These are phyloP conservation scores for Trichophyton schoenleinii DNA, from an alignment of 2,329 filamentous ascomycete genomes.

Conservation along the genomic window DNA sequence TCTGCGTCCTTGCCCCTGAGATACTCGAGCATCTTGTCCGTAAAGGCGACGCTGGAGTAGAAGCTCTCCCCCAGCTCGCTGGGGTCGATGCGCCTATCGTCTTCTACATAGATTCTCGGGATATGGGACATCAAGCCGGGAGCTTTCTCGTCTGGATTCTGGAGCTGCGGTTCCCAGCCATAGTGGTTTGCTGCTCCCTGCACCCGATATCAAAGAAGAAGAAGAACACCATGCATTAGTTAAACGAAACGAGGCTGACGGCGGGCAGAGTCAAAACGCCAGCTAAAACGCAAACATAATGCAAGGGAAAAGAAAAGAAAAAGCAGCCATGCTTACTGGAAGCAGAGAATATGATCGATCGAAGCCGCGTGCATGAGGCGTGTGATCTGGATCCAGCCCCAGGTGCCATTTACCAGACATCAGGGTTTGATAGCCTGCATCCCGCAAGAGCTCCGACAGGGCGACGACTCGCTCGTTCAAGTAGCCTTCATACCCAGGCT, in stretches of 20 bases:
- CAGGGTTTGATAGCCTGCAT: conserved; percentile 47
- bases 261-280: neutral
- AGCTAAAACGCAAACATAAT: neutral
- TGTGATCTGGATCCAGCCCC: conserved; percentile 45
- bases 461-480: conserved; percentile 48
- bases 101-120: conserved; percentile 35
- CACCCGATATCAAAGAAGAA: neutral
- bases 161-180: conserved; percentile 38
- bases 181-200: conserved; percentile 37
- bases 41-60: conserved; percentile 44
- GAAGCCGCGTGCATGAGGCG: conserved; percentile 46
- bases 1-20: conserved; percentile 38
- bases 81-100: conserved; percentile 28
- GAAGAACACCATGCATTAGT: too few species aligned
- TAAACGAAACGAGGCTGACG: too few species aligned
- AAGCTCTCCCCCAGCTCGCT: conserved; percentile 39
- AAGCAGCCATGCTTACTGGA: conserved; percentile 39
- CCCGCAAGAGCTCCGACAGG: conserved; percentile 46
- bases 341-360: conserved; percentile 48
- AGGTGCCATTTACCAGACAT: conserved; percentile 55
- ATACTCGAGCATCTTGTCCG: conserved; percentile 41
- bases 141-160: conserved; percentile 30
- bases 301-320: neutral
- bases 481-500: conserved; percentile 52
- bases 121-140: conserved; percentile 29